Percentiles rank a stretch among this genome's conserved stretches.
Conservation (phyloP, 192 early-diverging fungal species). For the Dissophora ornata region DNA sequence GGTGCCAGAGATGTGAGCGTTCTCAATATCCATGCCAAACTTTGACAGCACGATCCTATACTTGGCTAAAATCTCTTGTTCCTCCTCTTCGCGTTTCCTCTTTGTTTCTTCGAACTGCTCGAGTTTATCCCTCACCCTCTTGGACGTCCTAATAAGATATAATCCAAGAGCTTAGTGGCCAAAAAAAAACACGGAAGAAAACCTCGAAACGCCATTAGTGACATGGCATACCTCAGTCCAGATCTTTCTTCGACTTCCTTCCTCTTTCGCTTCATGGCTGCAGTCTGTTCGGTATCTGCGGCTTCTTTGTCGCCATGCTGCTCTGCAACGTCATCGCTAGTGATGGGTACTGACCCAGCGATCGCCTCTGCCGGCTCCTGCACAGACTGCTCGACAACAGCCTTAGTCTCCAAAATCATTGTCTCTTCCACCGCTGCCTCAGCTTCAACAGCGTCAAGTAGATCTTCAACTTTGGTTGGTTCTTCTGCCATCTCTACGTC, state of each 20-base stretch:
- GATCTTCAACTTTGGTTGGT: background rate
- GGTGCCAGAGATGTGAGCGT: conserved; percentile 19
- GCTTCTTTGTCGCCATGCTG: conserved; percentile 20
- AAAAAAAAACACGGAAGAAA: too few relatives aligned
- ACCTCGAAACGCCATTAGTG: too few relatives aligned
- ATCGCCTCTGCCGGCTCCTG: background rate
- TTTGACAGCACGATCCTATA: conserved; percentile 43
- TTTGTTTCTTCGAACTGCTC: conserved; percentile 54
- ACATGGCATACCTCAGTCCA: conserved; percentile 45
- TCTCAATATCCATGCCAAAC: conserved; percentile 50
- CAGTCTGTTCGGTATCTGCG: conserved; percentile 19
- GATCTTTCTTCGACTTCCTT: conserved; percentile 49
- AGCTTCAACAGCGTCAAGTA: background rate
- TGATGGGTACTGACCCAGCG: background rate
- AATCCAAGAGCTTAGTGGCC: too few relatives aligned
- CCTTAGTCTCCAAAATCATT: background rate
- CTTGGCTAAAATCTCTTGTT: conserved; percentile 44
- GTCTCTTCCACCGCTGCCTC: background rate
- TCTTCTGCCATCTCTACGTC: conserved; percentile 29
- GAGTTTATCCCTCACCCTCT: conserved; percentile 45
- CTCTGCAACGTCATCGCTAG: background rate
- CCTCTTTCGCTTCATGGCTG: conserved; percentile 41
- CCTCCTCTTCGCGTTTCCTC: conserved; percentile 50
- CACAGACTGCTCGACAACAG: background rate
- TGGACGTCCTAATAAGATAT: conserved; percentile 32